Conservation (phyloP, 2,329 filamentous ascomycete genomes). For the Daldinia sp. region DNA sequence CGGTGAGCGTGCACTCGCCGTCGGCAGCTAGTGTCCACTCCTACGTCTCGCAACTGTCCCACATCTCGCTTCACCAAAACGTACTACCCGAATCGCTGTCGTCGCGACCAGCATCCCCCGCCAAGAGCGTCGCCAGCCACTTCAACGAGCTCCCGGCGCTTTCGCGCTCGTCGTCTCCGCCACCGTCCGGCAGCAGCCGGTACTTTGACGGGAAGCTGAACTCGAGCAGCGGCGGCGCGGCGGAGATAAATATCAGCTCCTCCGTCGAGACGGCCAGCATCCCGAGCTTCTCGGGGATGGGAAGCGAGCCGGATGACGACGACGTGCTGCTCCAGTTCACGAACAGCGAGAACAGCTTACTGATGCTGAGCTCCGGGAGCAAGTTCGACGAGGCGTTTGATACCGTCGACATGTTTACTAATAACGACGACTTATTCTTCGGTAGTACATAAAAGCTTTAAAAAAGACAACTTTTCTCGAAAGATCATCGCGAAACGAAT, state of each 20-base stretch:
- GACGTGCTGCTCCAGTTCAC: conserved; percentile 63
- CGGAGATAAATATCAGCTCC: conserved; percentile 51
- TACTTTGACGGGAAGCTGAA: conserved; percentile 63
- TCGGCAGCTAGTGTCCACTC: conserved; percentile 60
- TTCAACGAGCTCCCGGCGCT: conserved; percentile 71
- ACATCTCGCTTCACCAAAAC: conserved; percentile 53
- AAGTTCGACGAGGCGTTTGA: conserved; percentile 69
- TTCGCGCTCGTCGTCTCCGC: conserved; percentile 71
- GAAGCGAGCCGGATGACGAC: conserved; percentile 58
- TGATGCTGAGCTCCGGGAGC: conserved; percentile 58
- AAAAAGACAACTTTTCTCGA: neutral
- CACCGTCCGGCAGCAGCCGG: conserved; percentile 53
- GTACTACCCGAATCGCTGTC: conserved; percentile 55
- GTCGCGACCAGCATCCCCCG: conserved; percentile 43
- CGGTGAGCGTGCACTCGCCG: conserved; percentile 56
- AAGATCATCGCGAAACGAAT: neutral
- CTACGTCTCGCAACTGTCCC: conserved; percentile 59
- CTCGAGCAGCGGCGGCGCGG: conserved; percentile 47
- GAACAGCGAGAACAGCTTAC: conserved; percentile 59
- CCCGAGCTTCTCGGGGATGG: conserved; percentile 40
- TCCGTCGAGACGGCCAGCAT: conserved; percentile 51
- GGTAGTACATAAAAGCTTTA: conserved; percentile 47
- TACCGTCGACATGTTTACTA: conserved; percentile 64
- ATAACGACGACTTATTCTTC: conserved; percentile 66
- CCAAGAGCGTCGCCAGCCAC: conserved; percentile 63